Evolutionary conservation across 2,329 filamentous ascomycete genomes (phyloP).

Genomic region (Pyrenophora tritici-repentis): DNA sequence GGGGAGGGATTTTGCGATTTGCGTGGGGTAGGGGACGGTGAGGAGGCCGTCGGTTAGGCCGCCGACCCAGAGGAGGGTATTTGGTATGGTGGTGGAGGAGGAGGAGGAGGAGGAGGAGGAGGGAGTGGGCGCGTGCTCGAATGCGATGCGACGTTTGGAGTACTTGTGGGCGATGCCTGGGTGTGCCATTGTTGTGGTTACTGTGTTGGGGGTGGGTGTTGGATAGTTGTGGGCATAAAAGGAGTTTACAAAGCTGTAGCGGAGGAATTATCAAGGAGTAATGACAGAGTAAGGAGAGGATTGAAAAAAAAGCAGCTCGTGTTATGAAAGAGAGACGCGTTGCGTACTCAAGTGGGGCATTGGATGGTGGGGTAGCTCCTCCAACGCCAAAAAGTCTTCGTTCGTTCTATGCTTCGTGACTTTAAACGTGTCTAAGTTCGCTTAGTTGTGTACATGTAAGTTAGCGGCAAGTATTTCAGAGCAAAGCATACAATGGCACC

Average conservation of each 20-base stretch:
- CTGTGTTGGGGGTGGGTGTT: too few species aligned
- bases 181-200: constrained; percentile 31
- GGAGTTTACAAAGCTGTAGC: too few species aligned
- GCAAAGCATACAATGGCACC: background rate
- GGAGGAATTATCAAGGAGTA: too few species aligned
- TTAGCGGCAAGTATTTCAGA: background rate
- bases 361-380: too few species aligned
- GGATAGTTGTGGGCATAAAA: too few species aligned
- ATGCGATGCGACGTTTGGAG: constrained; percentile 49
- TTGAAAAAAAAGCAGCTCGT: background rate
- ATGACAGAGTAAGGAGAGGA: too few species aligned
- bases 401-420: too few species aligned
- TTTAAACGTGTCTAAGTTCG: too few species aligned
- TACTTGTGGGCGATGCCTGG: constrained; percentile 51
- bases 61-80: constrained; percentile 71
- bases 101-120: constrained; percentile 29
- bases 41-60: constrained; percentile 73
- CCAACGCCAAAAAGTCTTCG: too few species aligned
- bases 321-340: too few species aligned
- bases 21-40: constrained; percentile 63
- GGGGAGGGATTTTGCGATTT: constrained; percentile 55
- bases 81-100: constrained; percentile 37
- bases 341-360: too few species aligned
- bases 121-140: constrained; percentile 50
- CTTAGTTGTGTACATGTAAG: too few species aligned